A percentile compares a stretch with the other conserved stretches of the same genome.
Evolutionary conservation across 179 eudicot species (phyloP).

Genomic region (Silene vulgaris): DNA sequence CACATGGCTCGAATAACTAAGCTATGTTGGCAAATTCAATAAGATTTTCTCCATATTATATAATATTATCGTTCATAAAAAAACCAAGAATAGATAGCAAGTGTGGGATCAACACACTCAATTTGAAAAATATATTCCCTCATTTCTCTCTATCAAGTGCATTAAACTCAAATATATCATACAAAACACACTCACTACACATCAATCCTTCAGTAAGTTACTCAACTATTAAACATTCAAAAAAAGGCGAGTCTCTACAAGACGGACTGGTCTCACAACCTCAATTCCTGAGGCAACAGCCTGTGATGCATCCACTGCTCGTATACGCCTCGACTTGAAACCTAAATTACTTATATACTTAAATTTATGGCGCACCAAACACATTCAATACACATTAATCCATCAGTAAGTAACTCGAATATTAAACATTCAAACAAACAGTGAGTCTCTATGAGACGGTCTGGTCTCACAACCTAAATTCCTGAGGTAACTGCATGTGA

Average conservation of each 20-base stretch:
- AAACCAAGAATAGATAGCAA: neutral
- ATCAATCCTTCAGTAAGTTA: neutral
- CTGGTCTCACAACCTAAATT: too few species aligned
- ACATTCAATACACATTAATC: neutral
- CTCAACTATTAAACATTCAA: neutral
- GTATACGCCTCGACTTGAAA: too few species aligned
- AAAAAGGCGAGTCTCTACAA: too few species aligned
- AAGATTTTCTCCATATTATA: too few species aligned
- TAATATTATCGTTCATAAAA: neutral
- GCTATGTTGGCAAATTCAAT: neutral
- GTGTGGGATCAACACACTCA: neutral
- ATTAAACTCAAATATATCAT: neutral
- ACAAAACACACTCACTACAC: neutral
- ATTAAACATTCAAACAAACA: too few species aligned
- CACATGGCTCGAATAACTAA: neutral
- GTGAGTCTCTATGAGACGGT: too few species aligned
- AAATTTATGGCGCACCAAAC: too few species aligned
- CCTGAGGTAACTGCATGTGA: too few species aligned
- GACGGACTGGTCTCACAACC: too few species aligned
- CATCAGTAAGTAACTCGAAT: neutral
- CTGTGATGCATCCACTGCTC: too few species aligned
- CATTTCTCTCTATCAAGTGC: neutral
- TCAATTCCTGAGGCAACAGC: too few species aligned
- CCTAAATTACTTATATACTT: too few species aligned
- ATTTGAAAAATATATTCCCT: neutral